Evolutionary conservation across 2,329 filamentous ascomycete genomes (phyloP).

Genomic region (Xylariaceae sp.): DNA sequence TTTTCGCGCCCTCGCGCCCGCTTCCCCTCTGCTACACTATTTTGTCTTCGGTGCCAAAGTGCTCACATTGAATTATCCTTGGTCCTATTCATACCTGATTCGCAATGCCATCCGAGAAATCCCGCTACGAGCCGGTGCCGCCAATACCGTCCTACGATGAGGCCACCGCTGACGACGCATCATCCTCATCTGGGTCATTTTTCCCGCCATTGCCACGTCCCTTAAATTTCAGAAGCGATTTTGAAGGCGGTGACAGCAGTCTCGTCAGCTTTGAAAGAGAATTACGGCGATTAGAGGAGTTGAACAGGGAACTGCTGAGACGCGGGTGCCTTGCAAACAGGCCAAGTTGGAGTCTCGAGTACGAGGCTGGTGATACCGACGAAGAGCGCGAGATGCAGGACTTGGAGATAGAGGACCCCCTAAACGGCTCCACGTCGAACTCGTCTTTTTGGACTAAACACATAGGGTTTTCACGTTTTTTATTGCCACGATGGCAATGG

Average conservation of each 20-base stretch:
- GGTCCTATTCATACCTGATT: neutral
- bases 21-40: too few species aligned
- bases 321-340: slow-evolving; percentile 14
- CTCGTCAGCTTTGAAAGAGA: slow-evolving; percentile 56
- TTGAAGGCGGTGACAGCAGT: slow-evolving; percentile 68
- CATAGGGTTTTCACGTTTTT: slow-evolving; percentile 40
- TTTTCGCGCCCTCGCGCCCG: too few species aligned
- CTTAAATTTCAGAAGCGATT: slow-evolving; percentile 56
- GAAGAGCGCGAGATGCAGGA: slow-evolving; percentile 74
- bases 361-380: slow-evolving; percentile 42
- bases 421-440: slow-evolving; percentile 32
- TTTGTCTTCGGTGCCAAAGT: slow-evolving; percentile 7
- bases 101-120: slow-evolving; percentile 45
- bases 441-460: slow-evolving; percentile 49
- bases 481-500: slow-evolving; percentile 52
- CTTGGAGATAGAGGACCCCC: slow-evolving; percentile 75
- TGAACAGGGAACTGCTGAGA: slow-evolving; percentile 33
- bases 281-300: slow-evolving; percentile 30
- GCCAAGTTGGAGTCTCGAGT: slow-evolving; percentile 41
- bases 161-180: slow-evolving; percentile 58
- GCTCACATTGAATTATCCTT: slow-evolving; percentile 16
- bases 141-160: slow-evolving; percentile 83
- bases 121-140: slow-evolving; percentile 57
- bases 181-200: slow-evolving; percentile 40
- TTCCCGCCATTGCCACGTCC: slow-evolving; percentile 55